Evolutionary conservation across 306 rosid genomes (phyloP), one percentile per base, ranked within the genome.

Genomic region (Senna siamea): DNA sequence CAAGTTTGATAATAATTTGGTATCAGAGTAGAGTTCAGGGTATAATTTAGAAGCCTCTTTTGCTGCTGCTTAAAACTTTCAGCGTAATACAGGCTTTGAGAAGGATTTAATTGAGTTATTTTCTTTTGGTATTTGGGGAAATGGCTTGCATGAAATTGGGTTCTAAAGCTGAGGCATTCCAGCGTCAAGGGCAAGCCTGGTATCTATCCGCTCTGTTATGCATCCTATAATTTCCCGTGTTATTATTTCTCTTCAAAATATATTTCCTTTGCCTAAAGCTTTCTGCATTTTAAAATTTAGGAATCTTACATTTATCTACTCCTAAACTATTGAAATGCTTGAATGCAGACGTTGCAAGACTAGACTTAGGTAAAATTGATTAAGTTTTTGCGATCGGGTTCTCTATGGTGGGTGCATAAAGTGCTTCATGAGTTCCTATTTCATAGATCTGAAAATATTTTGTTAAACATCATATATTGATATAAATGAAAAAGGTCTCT

Each of bases 121-220:
- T 48, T 35, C 23, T 63, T 69, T 43, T 75, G 53, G 66, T 53
- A 57, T 70, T 72, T 56, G 74, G 67, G 72, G 20, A 73, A 75
- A 95, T 95, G 99, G 96, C 97, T 81, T 92, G 96, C 70, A 48
- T 95, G 83, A 95, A 95, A 81, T 78, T 95, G 90, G 99, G 99
- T 76, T 95, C 99, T 54, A 95, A 95, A 78, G 85, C 80, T 75
- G 99, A 95, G 79, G 97, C 98, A 7, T 95, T 95, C 67, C 96
- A 88, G 58, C 91, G 96, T 80, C 96, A 92, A 83, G 99, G 99
- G 22, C 99, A 92, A 82, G 99, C 99, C 82, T 95, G 99, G 99
- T 93, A 86, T 70, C 80, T 70, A 20, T 4, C 11, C 66, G 60
- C 50, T 26, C n/a, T n/a, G n/a, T n/a, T n/a, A n/a, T n/a, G n/a